These are phyloP conservation scores for Diaporthe aspalathi DNA, from an alignment of 2,329 filamentous ascomycete species.

Conservation along the genomic window DNA sequence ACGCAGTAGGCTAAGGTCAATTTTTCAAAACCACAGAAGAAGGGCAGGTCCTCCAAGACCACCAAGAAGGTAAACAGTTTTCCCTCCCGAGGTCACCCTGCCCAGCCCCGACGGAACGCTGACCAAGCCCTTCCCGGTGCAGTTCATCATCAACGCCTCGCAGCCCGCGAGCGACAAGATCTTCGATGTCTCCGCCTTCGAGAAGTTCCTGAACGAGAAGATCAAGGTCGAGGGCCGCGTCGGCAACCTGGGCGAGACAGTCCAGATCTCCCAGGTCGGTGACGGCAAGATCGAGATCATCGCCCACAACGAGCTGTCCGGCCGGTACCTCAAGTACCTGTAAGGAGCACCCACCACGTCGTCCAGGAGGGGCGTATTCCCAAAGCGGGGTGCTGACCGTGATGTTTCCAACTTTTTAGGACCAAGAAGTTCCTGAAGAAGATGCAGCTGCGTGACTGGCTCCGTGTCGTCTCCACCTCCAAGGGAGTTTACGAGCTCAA, in stretches of 20 bases:
- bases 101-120: neutral
- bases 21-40: conserved; percentile 67
- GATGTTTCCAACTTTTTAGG: conserved; percentile 58
- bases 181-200: conserved; percentile 98
- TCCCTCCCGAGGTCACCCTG: conserved; percentile 13
- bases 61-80: conserved; percentile 79
- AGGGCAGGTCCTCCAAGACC: conserved; percentile 77
- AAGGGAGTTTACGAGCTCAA: conserved; percentile 99
- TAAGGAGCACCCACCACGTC: conserved; percentile 60
- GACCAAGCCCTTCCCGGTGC: conserved; percentile 33
- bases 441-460: conserved; percentile 99
- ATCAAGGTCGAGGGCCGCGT: conserved; percentile 99
- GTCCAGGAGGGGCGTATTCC: neutral
- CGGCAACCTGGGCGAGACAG: conserved; percentile 95
- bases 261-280: conserved; percentile 89
- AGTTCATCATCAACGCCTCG: conserved; percentile 99
- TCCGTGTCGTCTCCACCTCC: conserved; percentile 97
- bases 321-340: conserved; percentile 99
- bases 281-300: conserved; percentile 99
- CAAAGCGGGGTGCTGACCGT: conserved; percentile 42
- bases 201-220: conserved; percentile 99
- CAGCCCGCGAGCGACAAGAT: conserved; percentile 99
- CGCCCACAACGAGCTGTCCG: conserved; percentile 97
- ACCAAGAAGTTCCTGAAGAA: conserved; percentile 99
- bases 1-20: conserved; percentile 97